A percentile compares a stretch with the other conserved stretches of the same genome.
Evolutionary conservation across 306 rosid species (phyloP).

Genomic region (Alnus rubra): DNA sequence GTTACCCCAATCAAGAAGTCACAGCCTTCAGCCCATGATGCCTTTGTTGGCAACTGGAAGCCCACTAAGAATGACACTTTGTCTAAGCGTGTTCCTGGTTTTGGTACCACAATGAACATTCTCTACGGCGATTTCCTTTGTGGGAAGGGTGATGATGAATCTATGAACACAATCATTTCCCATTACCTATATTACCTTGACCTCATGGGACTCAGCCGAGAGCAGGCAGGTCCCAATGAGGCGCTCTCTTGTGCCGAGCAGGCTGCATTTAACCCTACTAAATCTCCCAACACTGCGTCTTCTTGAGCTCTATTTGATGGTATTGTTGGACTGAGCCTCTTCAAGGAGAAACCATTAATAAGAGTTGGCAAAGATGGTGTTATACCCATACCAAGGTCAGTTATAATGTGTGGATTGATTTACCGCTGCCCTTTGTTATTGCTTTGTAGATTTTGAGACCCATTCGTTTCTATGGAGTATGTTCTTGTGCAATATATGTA

Average conservation of each 20-base stretch:
- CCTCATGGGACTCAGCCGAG: conserved; percentile 76
- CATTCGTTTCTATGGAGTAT: conserved; percentile 18
- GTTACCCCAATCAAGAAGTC: conserved; percentile 69
- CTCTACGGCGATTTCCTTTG: conserved; percentile 79
- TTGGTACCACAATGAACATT: conserved; percentile 90
- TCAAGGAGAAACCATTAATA: conserved; percentile 39
- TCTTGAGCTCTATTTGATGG: conserved; percentile 44
- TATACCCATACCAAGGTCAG: conserved; percentile 21
- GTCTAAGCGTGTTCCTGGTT: conserved; percentile 73
- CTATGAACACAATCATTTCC: conserved; percentile 77
- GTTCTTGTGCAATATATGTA: conserved; percentile 19
- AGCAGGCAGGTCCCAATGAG: conserved; percentile 66
- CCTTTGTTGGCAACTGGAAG: conserved; percentile 88
- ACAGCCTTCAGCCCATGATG: conserved; percentile 88
- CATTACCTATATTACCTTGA: conserved; percentile 81
- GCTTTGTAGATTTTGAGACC: conserved; percentile 23
- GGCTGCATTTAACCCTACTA: conserved; percentile 67
- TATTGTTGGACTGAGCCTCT: conserved; percentile 37
- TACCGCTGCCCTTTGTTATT: conserved; percentile 10
- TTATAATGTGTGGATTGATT: conserved; percentile 10
- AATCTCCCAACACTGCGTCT: conserved; percentile 38
- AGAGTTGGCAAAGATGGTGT: conserved; percentile 36
- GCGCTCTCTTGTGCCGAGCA: conserved; percentile 74
- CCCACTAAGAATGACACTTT: conserved; percentile 87
- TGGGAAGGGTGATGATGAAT: conserved; percentile 74